A percentile compares a stretch with the other conserved stretches of the same genome.
phyloP scores from a whole-genome alignment of 306 rosid genomes.

The Malus asiatica region DNA sequence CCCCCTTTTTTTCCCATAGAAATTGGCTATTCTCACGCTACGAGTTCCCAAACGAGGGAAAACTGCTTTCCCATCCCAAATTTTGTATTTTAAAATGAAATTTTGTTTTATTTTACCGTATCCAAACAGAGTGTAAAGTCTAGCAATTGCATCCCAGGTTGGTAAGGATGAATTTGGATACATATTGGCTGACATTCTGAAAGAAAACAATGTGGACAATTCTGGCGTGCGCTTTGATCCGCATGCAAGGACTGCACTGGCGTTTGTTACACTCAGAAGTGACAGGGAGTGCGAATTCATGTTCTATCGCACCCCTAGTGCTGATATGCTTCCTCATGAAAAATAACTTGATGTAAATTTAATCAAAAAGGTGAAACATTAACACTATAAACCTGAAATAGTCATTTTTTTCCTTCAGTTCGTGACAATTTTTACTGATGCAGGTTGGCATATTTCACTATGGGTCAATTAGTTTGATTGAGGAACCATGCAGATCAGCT shows the following conservation, averaged over 20 bases:
- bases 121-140: neutral
- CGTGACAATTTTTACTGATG: constrained; percentile 22
- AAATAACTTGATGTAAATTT: constrained; percentile 52
- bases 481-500: constrained; percentile 69
- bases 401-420: neutral
- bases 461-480: constrained; percentile 85
- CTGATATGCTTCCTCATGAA: constrained; percentile 62
- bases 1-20: too few species aligned
- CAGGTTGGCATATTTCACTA: constrained; percentile 76
- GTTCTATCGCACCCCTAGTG: constrained; percentile 58
- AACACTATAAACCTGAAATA: neutral
- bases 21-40: too few species aligned
- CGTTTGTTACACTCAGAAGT: constrained; percentile 28
- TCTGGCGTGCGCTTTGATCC: constrained; percentile 67
- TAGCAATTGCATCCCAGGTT: constrained; percentile 34
- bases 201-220: constrained; percentile 55
- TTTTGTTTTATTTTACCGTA: too few species aligned
- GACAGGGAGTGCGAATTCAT: too few species aligned
- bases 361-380: constrained; percentile 35
- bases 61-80: too few species aligned
- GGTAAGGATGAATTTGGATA: constrained; percentile 82
- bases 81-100: too few species aligned
- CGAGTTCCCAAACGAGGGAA: too few species aligned
- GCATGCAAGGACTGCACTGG: constrained; percentile 68
- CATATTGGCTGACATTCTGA: constrained; percentile 65